Evolutionary conservation across 108 stramenopile genomes (phyloP).

Genomic region (Hondaea fermentalgiana): DNA sequence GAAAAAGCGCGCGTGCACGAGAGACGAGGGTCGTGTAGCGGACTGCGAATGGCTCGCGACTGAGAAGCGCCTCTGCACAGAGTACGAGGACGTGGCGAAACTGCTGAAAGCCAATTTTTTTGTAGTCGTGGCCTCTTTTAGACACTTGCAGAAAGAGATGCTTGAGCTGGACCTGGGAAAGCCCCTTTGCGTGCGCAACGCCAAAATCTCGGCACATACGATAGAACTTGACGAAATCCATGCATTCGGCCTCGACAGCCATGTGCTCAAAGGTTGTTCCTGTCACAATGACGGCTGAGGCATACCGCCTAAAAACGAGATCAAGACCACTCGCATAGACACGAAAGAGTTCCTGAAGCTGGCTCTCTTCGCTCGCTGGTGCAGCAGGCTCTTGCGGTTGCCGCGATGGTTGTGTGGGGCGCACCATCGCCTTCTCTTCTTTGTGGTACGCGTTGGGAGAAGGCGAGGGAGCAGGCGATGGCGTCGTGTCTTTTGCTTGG

Average conservation of each 20-base stretch:
- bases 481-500: too few relatives aligned
- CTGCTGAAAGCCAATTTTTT: not conserved
- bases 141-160: not conserved
- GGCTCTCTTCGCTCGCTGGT: not conserved
- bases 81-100: not conserved
- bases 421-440: too few relatives aligned
- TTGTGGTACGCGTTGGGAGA: too few relatives aligned
- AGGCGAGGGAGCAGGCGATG: too few relatives aligned
- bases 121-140: not conserved
- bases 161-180: not conserved
- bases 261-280: not conserved
- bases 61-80: not conserved
- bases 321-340: not conserved
- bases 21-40: not conserved
- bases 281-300: not conserved
- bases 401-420: too few relatives aligned
- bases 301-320: not conserved
- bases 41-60: not conserved
- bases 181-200: not conserved
- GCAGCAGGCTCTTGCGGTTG: not conserved
- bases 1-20: not conserved
- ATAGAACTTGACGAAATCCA: not conserved
- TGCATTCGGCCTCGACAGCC: not conserved
- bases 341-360: not conserved
- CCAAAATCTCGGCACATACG: conserved; percentile 1